Conservation (phyloP, 179 eudicot species). For the Spinacia oleracea region DNA sequence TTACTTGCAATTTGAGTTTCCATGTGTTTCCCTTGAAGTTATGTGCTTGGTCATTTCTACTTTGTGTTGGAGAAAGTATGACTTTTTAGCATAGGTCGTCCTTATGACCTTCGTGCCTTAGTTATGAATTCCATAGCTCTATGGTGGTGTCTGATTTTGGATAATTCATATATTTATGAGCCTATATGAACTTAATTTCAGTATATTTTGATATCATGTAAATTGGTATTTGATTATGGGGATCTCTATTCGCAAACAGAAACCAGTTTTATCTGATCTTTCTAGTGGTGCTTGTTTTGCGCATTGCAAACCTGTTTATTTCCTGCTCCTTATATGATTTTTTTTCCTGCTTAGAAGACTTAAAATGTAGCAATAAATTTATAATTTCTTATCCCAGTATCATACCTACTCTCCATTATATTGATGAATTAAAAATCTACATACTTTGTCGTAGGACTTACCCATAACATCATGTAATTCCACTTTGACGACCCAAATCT, state of each 20-base stretch:
- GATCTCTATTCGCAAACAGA: not conserved
- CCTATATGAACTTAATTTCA: not conserved
- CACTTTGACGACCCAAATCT: not conserved
- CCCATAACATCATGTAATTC: not conserved
- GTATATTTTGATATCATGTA: not conserved
- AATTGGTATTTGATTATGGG: too few species aligned
- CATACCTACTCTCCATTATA: not conserved
- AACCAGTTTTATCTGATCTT: not conserved
- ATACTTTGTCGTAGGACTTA: too few species aligned
- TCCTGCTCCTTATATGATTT: not conserved
- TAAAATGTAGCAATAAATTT: not conserved
- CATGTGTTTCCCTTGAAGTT: not conserved
- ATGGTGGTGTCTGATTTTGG: not conserved
- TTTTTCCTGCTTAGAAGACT: constrained; percentile 12
- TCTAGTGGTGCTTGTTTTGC: not conserved
- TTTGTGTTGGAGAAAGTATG: not conserved
- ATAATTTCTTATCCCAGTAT: not conserved
- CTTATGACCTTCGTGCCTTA: not conserved
- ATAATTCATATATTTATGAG: not conserved
- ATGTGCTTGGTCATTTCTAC: not conserved
- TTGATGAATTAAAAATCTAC: not conserved
- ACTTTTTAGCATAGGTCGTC: not conserved
- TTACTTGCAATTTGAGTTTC: not conserved
- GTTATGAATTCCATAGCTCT: not conserved
- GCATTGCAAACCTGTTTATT: not conserved